These are phyloP conservation scores for Populus tomentosa DNA, from an alignment of 441 rosid species.

Conservation along the genomic window DNA sequence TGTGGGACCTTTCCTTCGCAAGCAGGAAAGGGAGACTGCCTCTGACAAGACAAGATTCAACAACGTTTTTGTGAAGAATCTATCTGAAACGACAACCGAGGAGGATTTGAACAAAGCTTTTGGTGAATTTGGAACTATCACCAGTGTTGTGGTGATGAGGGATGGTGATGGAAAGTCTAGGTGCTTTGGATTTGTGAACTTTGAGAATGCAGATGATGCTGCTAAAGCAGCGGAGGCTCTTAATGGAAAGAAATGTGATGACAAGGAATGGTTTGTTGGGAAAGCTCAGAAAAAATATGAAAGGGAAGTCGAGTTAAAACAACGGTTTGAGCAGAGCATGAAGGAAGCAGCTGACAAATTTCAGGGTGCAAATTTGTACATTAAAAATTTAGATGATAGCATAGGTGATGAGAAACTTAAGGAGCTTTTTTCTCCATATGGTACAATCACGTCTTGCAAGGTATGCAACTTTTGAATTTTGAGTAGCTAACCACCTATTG, in stretches of 20 bases:
- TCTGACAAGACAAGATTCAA: slow-evolving; percentile 48
- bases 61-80: slow-evolving; percentile 79
- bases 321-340: slow-evolving; percentile 56
- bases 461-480: slow-evolving; percentile 23
- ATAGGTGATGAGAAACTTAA: slow-evolving; percentile 66
- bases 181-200: slow-evolving; percentile 71
- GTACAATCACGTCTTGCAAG: slow-evolving; percentile 78
- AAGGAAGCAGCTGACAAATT: slow-evolving; percentile 57
- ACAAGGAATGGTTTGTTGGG: slow-evolving; percentile 67
- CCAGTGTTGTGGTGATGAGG: slow-evolving; percentile 59
- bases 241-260: slow-evolving; percentile 57
- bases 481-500: background rate
- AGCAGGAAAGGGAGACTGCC: slow-evolving; percentile 68
- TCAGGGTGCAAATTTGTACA: slow-evolving; percentile 48
- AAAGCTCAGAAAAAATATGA: slow-evolving; percentile 69
- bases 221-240: slow-evolving; percentile 58
- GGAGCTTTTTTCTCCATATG: slow-evolving; percentile 62
- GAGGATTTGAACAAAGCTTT: slow-evolving; percentile 61
- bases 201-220: slow-evolving; percentile 64
- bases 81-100: slow-evolving; percentile 61
- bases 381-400: slow-evolving; percentile 67
- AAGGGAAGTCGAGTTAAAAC: slow-evolving; percentile 56
- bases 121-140: slow-evolving; percentile 67
- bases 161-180: slow-evolving; percentile 59
- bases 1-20: slow-evolving; percentile 81